These are phyloP conservation scores for Psilocybe cyanescens DNA, from an alignment of 768 basidiomycete genomes.

Conservation along the genomic window DNA sequence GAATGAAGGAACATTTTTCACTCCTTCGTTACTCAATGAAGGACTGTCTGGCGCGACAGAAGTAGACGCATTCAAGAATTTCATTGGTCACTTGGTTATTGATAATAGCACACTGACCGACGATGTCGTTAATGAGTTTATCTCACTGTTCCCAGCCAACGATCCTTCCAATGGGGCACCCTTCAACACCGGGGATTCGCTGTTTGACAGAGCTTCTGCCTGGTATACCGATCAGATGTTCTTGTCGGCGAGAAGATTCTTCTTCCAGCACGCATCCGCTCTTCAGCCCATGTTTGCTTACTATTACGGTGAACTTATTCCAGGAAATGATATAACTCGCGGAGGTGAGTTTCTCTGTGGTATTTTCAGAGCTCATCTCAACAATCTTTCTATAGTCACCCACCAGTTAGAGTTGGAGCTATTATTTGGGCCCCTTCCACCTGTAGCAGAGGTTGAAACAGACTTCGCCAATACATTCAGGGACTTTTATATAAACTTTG, in stretches of 20 bases:
- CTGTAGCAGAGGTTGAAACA: slow-evolving; percentile 37
- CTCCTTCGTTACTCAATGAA: slow-evolving; percentile 39
- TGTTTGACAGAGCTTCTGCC: slow-evolving; percentile 58
- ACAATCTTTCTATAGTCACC: slow-evolving; percentile 35
- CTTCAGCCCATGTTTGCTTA: slow-evolving; percentile 57
- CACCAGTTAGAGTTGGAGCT: slow-evolving; percentile 53
- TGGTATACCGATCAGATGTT: slow-evolving; percentile 68
- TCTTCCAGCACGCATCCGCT: slow-evolving; percentile 51
- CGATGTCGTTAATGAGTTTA: slow-evolving; percentile 41
- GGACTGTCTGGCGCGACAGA: slow-evolving; percentile 41
- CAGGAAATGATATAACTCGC: slow-evolving; percentile 47
- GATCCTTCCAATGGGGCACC: slow-evolving; percentile 49
- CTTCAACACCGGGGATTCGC: slow-evolving; percentile 61
- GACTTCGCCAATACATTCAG: slow-evolving; percentile 51
- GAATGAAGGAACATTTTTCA: slow-evolving; percentile 57
- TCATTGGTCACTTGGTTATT: slow-evolving; percentile 51
- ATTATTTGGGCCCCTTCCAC: slow-evolving; percentile 51
- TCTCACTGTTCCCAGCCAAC: slow-evolving; percentile 49
- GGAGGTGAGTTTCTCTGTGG: slow-evolving; percentile 42
- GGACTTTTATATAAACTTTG: slow-evolving; percentile 60
- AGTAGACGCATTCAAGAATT: slow-evolving; percentile 46
- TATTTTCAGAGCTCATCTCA: neutral
- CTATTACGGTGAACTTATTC: slow-evolving; percentile 60
- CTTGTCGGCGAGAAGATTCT: slow-evolving; percentile 50
- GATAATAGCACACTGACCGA: slow-evolving; percentile 54